phyloP scores from a whole-genome alignment of 2,329 filamentous ascomycete genomes.

The Botrytis paeoniae region DNA sequence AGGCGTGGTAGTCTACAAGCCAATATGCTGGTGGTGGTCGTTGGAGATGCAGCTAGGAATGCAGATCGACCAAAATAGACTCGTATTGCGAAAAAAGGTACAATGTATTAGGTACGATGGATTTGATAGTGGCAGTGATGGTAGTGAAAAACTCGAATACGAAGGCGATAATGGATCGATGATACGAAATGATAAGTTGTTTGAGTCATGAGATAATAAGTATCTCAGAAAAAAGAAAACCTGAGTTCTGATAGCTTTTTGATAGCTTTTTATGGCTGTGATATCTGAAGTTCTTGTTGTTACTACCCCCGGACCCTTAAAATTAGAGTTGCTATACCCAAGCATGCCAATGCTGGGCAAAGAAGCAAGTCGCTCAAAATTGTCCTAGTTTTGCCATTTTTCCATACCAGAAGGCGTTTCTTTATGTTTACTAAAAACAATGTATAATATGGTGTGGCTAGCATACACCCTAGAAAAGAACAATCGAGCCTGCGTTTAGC shows the following conservation, averaged over 20 bases:
- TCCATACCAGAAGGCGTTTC: neutral
- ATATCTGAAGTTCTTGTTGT: neutral
- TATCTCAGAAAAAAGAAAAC: neutral
- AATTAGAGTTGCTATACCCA: neutral
- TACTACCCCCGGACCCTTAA: neutral
- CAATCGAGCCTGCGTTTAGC: neutral
- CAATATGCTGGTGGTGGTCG: neutral
- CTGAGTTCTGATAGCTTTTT: neutral
- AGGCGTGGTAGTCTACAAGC: neutral
- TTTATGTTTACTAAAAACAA: neutral
- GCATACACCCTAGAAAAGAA: neutral
- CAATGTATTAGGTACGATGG: neutral
- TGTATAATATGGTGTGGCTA: neutral
- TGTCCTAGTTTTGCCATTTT: neutral
- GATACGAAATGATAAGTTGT: neutral
- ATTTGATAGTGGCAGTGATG: neutral
- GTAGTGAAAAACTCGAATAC: neutral
- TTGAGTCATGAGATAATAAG: neutral
- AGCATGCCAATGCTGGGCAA: neutral
- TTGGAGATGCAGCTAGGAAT: neutral
- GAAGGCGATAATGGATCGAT: neutral
- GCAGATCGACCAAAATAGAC: slow-evolving; percentile 8
- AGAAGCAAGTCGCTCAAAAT: neutral
- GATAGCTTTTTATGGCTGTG: neutral
- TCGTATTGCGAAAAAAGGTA: neutral